Base-by-base conservation (phyloP, 345 rosid species). In the Lumnitzera littorea region DNA sequence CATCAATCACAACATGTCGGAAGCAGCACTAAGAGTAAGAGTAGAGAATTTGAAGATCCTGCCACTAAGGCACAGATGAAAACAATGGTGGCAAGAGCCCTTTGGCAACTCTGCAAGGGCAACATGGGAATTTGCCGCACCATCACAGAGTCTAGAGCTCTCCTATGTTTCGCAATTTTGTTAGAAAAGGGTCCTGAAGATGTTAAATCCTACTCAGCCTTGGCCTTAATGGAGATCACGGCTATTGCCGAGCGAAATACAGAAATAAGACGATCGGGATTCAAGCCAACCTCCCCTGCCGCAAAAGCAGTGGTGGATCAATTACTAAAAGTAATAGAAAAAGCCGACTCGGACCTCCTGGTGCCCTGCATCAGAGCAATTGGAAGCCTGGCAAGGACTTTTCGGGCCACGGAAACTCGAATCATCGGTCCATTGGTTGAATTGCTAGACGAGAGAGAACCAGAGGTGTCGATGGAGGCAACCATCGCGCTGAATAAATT, bases 341-440 rank as follows among this genome's bases (percentile, higher is more conserved):
- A 70, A 64, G 88, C 72, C n/a, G 74, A 76, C 23, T 74, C 83
- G 0, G 83, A 81, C 17, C 79, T 81, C 41, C 69, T 88, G 4
- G 55, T 75, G 4, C 87, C 86, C 0, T 79, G 91, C 74, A 71
- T 85, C 66, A 75, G 62, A 67, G 65, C 96, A 9, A 75, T 85
- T 0, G 96, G 96, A n/a, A 76, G 77, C 78, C 75, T 85, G n/a
- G 87, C 89, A 2, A 76, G 96, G 77, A 85, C 89, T 17, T 88
- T 88, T 56, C 84, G 96, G 11, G 91, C 88, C 11, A 78, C 91
- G 0, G 89, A 88, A 53, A 83, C 82, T 2, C 68, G 89, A 54
- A 62, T 85, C 55, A 75, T 88, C 11, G 77, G 66, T 27, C 96
- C 91, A 5, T 53, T 88, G 58, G 96, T 85, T 68, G 78, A 75